Percentiles rank a stretch among this genome's conserved stretches.
These are phyloP conservation scores for Theobroma cacao DNA, from an alignment of 345 rosid genomes.

Conservation along the genomic window DNA sequence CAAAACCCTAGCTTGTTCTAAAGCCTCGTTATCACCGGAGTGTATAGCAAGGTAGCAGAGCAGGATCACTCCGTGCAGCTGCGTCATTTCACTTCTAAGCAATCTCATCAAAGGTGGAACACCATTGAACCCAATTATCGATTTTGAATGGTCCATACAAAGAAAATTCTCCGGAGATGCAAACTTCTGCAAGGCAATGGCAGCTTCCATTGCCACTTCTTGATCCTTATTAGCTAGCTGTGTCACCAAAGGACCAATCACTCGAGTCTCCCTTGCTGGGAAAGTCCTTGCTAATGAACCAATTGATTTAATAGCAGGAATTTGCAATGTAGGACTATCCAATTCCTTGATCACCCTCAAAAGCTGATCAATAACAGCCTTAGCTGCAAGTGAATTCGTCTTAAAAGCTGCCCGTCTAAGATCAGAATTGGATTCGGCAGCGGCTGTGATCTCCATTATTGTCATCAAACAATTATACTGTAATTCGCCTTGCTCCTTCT, in stretches of 20 bases:
- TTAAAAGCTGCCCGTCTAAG: slow-evolving; percentile 82
- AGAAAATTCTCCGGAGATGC: slow-evolving; percentile 61
- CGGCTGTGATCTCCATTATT: slow-evolving; percentile 73
- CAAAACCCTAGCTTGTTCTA: slow-evolving; percentile 74
- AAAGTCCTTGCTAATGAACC: slow-evolving; percentile 88
- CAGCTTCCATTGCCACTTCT: slow-evolving; percentile 74
- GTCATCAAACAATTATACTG: slow-evolving; percentile 83
- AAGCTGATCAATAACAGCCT: slow-evolving; percentile 83
- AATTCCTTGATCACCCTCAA: slow-evolving; percentile 55
- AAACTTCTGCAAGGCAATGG: slow-evolving; percentile 69
- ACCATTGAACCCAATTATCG: slow-evolving; percentile 58
- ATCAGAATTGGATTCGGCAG: slow-evolving; percentile 68
- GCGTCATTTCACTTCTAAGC: slow-evolving; percentile 58
- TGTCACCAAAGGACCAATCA: slow-evolving; percentile 60
- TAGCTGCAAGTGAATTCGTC: slow-evolving; percentile 86
- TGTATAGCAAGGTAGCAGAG: slow-evolving; percentile 75
- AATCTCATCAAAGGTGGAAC: slow-evolving; percentile 60
- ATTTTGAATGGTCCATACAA: slow-evolving; percentile 55
- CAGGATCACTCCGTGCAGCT: slow-evolving; percentile 55
- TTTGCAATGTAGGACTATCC: slow-evolving; percentile 45
- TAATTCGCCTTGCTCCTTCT: slow-evolving; percentile 61
- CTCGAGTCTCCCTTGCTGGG: slow-evolving; percentile 80
- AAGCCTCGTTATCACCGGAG: slow-evolving; percentile 50
- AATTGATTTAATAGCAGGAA: slow-evolving; percentile 67
- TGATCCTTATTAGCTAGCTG: slow-evolving; percentile 47